phyloP scores from a whole-genome alignment of 140 eudicot genomes.

The Erigeron philadelphicus region DNA sequence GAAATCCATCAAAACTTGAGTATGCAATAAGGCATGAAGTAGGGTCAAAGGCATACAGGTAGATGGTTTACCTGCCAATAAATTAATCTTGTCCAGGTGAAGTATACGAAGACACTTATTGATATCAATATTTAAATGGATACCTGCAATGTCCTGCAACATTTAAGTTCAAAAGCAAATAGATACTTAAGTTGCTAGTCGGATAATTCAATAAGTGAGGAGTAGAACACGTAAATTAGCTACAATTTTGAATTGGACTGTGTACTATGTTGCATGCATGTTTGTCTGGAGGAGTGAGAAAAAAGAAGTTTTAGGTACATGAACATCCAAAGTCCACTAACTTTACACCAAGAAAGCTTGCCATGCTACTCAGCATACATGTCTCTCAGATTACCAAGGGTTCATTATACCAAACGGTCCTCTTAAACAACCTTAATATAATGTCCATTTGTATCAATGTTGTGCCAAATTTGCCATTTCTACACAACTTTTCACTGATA shows the following conservation, averaged over 20 bases:
- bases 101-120: conserved; percentile 73
- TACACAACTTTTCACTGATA: not conserved
- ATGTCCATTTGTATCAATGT: not conserved
- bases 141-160: conserved; percentile 91
- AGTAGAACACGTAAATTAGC: not conserved
- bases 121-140: conserved; percentile 74
- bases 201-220: conserved; percentile 10
- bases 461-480: not conserved
- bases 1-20: not conserved
- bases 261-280: conserved; percentile 12
- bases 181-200: conserved; percentile 6
- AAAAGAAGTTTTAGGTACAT: not conserved
- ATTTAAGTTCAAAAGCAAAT: conserved; percentile 25
- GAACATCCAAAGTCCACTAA: not conserved
- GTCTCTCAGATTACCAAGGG: not conserved
- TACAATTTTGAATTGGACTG: not conserved
- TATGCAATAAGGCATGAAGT: not conserved
- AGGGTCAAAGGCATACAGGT: conserved; percentile 14
- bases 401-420: not conserved
- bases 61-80: conserved; percentile 57
- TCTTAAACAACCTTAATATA: conserved; percentile 5
- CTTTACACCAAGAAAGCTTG: not conserved
- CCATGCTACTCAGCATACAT: not conserved
- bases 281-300: not conserved
- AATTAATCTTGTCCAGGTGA: conserved; percentile 71